Evolutionary conservation across 768 basidiomycete genomes (phyloP).

Genomic region (Xerocomellus amylosporus): DNA sequence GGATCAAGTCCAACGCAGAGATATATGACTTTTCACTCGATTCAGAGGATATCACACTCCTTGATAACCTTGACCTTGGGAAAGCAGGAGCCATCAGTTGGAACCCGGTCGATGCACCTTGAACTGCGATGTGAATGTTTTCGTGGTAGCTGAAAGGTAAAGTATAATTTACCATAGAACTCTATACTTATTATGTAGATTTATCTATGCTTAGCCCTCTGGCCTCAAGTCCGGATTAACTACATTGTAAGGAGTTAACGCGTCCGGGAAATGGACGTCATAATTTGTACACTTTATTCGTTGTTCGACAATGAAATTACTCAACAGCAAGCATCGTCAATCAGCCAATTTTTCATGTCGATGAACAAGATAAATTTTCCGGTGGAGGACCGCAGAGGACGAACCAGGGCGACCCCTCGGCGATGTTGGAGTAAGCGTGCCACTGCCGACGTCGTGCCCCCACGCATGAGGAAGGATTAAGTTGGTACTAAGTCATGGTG

Average conservation of each 20-base stretch:
- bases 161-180: neutral
- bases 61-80: slow-evolving; percentile 73
- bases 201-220: neutral
- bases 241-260: neutral
- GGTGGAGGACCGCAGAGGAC: too few relatives aligned
- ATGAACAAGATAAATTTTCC: neutral
- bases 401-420: neutral
- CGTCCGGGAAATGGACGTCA: neutral
- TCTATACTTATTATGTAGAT: neutral
- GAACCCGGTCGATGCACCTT: slow-evolving; percentile 69
- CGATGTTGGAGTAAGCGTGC: neutral
- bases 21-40: slow-evolving; percentile 74
- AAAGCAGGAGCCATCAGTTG: slow-evolving; percentile 72
- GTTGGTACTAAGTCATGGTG: neutral
- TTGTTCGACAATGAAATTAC: neutral
- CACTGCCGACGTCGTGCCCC: neutral
- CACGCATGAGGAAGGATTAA: too few relatives aligned
- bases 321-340: neutral
- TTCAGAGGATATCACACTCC: slow-evolving; percentile 57
- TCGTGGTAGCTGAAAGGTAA: neutral
- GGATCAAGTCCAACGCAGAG: slow-evolving; percentile 71
- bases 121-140: slow-evolving; percentile 20
- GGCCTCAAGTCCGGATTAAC: neutral
- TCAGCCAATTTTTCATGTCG: neutral
- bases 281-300: neutral